Evolutionary conservation across 2,329 filamentous ascomycete species (phyloP), one percentile per base, ranked within the genome.

Genomic region (Truncatella angustata): DNA sequence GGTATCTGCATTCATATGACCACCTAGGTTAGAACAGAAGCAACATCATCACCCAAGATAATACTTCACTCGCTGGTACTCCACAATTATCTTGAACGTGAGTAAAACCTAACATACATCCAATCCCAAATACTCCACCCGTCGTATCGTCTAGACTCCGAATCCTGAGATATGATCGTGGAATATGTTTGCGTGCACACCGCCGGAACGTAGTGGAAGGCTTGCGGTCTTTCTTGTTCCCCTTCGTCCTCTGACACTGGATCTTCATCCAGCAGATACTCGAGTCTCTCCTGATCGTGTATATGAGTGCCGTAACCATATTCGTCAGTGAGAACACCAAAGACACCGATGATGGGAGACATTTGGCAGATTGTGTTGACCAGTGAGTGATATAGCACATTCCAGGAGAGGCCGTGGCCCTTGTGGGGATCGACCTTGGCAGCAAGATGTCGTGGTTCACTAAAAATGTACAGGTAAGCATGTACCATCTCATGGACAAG

Each of bases 401-500:
- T 44, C 40, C 40, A 44, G 12, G 40, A 14, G 3, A 44, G 21
- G 9, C 40, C 40, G 24, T 44, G 40, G 10, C 18, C 39, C 11
- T n/a, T n/a, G 16, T 44, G 9, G 10, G 12, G 4, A 16, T 9
- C 23, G 10, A 42, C 39, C 39, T 23, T 18, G 6, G 21, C 18
- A 14, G 14, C 21, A 16, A n/a, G 16, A 21, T 44, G 21, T 3
- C 6, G n/a, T 30, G 11, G 23, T 4, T 28, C 23, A 28, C 12
- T 24, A 11, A 44, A 4, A 28, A 44, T 7, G 9, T n/a, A 7
- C 11, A 44, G 24, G 40, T 44, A 44, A 10, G 40, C 40, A 16
- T 44, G 40, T 1, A 12, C n/a, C 40, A 44, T 44, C 40, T 44
- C 40, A 30, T 44, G 40, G 14, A 44, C 24, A n/a, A 44, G 40